Evolutionary conservation across 768 basidiomycete genomes (phyloP), one percentile per base, ranked within the genome.

Genomic region (Leccinum longicurvipes): DNA sequence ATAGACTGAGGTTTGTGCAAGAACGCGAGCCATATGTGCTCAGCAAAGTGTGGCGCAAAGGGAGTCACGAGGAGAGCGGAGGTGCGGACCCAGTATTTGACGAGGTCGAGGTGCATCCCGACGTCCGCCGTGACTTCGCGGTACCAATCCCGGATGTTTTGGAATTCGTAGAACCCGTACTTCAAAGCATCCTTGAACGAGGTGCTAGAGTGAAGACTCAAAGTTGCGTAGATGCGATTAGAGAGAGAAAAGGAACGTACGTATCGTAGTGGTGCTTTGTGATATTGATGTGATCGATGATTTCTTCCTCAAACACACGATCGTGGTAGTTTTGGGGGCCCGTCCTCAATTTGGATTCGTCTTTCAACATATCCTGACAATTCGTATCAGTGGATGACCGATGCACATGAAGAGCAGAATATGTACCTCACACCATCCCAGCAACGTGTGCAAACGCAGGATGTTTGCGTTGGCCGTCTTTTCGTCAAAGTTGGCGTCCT

Each of bases 401-500:
- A 27, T 11, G 25, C 25, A 3, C 15, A 49, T 50, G 4, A 55
- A 29, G 49, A 46, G 44, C 39, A 34, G 6, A 25, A 15, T 3
- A 69, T 80, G 15, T 27, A 93, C 92, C 74, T 96, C 89, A 64
- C 92, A 94, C 95, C 96, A 99, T 4, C 79, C 81, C 60, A 94
- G 77, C 65, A 97, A 75, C 0, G 95, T 98, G 70, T 95, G 89
- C 59, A 98, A 76, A 51, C 97, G 82, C 68, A 98, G 72, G 67
- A 99, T 98, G 58, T 92, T 93, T 9, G 97, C 94, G 69, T 98
- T 98, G n/a, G 97, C 96, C 6, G 89, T 91, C 76, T 93, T 91
- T 79, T 98, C 96, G 68, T 99, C 97, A 65, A 98, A 99, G 77
- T 98, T 98, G 45, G 96, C 96, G 73, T 98, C 96, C 72, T 97